Base-by-base conservation (phyloP, 768 basidiomycete genomes). In the Tylopilus felleus region DNA sequence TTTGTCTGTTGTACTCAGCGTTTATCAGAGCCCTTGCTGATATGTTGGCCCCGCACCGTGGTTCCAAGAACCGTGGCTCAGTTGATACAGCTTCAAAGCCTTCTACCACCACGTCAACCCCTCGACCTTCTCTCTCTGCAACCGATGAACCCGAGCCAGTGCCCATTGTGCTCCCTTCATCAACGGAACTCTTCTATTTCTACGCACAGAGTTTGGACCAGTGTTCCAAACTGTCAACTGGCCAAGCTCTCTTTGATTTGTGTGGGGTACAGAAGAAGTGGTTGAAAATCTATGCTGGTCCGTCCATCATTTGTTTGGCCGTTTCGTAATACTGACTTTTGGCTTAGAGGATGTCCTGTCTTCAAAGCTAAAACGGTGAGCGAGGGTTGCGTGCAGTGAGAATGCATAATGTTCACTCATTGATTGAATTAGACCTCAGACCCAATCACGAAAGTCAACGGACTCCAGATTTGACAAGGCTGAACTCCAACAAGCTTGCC, bases 101-200 rank as follows among this genome's bases (percentile, higher is more conserved):
- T 38, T 28, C 67, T 12, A 67, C 66, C 0, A 58, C 65, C 7
- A 44, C 55, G 36, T 66, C 67, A 17, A 73, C 70, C 1, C 65
- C 75, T 36, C 68, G 75, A 33, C 66, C 69, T 7, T 63, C 80
- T 17, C 69, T 73, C 21, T 72, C 72, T 13, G 70, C 69, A 23
- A 71, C 75, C 27, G 76, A 74, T 13, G 78, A 77, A 3, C 73
- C 76, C 23, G 73, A 76, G 25, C 72, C 82, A 0, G 71, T 81
- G 1, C 77, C 80, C n/a, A 74, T 81, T 3, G 91, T 98, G 1
- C 79, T 98, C 8, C 90, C 93, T 0, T 94, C 92, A 0, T 98
- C 95, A 1, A 98, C 95, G 1, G 95, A 98, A 61, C 74, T 99
- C 17, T 99, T 98, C 75, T 97, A 95, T 69, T 93, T 97, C 72